Evolutionary conservation across 2,329 filamentous ascomycete genomes (phyloP), one percentile per base, ranked within the genome.

Genomic region (Xylogone sp.): DNA sequence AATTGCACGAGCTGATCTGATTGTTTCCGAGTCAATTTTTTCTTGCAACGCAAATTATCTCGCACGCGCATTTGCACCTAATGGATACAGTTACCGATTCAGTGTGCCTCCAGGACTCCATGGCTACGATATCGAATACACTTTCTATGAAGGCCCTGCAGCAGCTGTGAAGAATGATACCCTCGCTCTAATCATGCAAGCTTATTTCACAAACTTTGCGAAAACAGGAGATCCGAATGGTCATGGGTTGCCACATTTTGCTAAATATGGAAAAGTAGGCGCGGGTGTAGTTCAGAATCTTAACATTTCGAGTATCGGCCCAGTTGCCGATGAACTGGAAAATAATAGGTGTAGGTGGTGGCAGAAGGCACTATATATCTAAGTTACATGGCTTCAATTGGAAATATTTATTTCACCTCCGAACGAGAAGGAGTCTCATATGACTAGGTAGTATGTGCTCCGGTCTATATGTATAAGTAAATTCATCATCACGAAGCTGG

Each of bases 41-140:
- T 63, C 66, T 45, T 81, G 78, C 70, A 77, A 77, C 58, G 73
- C 76, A 18, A 69, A 73, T 59, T 78, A 71, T 59, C 68, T 81
- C 7, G 68, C 71, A 53, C 66, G 63, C 2, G 76, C 72, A 9
- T 73, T 68, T 59, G 58, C 60, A 8, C 75, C 77, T 60, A 49
- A 69, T 16, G 75, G 75, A 0, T 75, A 75, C 63, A 68, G 69
- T 3, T 80, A 80, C 63, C 62, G 75, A n/a, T 81, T 80, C 58
- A 69, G 71, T 24, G 69, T 78, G 1, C 71, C 72, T 1, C 77
- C 77, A 0, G 76, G 69, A 3, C 68, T 76, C 43, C 78, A 82
- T 59, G 75, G 71, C 21, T 61, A 68, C 42, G 78, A 81, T 54
- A 54, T 77, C 8, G 50, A 68, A 0, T 79, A 76, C 56, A 76